Percentiles rank a stretch among this genome's conserved stretches.
phyloP scores from a whole-genome alignment of 192 early-diverging fungal species.

The Backusella tuberculispora region DNA sequence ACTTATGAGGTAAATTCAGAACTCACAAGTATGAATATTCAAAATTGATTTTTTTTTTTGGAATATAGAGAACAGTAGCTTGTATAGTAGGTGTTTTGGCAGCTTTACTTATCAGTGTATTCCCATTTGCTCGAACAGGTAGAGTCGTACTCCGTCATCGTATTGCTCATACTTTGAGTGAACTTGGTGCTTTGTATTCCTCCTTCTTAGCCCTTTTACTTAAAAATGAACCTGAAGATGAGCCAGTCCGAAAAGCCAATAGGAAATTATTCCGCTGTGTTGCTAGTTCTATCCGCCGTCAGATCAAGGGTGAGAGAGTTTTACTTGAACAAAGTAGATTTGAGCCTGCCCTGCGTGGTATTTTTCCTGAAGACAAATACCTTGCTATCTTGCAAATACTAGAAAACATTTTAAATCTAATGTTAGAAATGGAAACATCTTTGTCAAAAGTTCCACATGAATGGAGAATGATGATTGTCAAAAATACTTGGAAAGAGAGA shows the following conservation, averaged over 20 bases:
- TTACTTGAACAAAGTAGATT: conserved; percentile 44
- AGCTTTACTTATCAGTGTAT: conserved; percentile 37
- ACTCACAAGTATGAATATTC: background rate
- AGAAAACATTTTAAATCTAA: conserved; percentile 41
- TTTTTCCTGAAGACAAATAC: conserved; percentile 39
- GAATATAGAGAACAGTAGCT: conserved; percentile 33
- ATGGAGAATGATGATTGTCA: conserved; percentile 33
- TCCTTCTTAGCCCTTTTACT: conserved; percentile 40
- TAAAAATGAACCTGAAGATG: conserved; percentile 23
- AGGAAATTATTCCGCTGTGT: conserved; percentile 38
- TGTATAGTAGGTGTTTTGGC: conserved; percentile 37
- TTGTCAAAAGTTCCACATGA: conserved; percentile 33
- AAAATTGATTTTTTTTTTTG: background rate
- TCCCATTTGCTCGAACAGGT: conserved; percentile 41
- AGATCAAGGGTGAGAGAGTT: conserved; percentile 36
- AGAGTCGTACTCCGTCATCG: conserved; percentile 42
- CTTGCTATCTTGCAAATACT: conserved; percentile 34
- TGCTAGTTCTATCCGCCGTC: conserved; percentile 34
- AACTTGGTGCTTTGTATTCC: conserved; percentile 42
- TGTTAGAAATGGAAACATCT: conserved; percentile 38
- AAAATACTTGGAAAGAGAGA: conserved; percentile 37
- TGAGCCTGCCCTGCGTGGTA: conserved; percentile 43
- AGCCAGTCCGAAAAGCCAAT: background rate
- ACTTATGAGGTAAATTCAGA: conserved; percentile 22
- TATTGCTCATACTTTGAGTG: conserved; percentile 33